A percentile compares a stretch with the other conserved stretches of the same genome.
These are phyloP conservation scores for Cryptococcus jaspeensis DNA, from an alignment of 1,284 basidiomycete species.

Conservation along the genomic window DNA sequence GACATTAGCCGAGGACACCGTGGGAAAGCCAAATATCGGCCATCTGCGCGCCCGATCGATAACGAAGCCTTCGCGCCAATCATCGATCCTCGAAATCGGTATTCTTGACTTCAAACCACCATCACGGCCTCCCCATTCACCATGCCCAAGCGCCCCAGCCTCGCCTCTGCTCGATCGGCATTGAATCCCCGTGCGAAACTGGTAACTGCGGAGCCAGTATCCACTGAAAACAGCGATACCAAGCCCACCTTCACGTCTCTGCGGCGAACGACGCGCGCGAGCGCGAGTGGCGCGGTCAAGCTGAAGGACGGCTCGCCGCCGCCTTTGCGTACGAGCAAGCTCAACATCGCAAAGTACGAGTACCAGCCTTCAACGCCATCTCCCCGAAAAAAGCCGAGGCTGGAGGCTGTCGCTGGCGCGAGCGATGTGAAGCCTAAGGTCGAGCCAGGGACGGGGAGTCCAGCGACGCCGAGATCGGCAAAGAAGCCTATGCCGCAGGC, in stretches of 20 bases:
- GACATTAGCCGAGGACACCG: not conserved
- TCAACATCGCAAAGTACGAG: constrained; percentile 23
- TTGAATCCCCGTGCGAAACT: not conserved
- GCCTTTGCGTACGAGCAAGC: not conserved
- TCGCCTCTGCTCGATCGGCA: constrained; percentile 1
- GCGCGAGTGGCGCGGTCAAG: not conserved
- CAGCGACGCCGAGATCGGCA: constrained; percentile 21
- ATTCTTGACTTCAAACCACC: not conserved
- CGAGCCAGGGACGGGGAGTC: not conserved
- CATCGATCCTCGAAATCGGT: not conserved
- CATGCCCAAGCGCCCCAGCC: not conserved
- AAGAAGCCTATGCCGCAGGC: constrained; percentile 55
- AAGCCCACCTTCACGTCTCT: constrained; percentile 16
- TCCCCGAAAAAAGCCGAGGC: constrained; percentile 10
- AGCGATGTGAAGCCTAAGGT: not conserved
- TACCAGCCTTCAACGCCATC: constrained; percentile 19
- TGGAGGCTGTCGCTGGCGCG: not conserved
- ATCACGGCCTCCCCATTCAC: not conserved
- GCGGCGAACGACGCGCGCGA: constrained; percentile 24
- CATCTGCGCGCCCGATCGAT: not conserved
- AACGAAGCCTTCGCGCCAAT: not conserved
- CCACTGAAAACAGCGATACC: not conserved
- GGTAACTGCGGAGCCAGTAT: not conserved
- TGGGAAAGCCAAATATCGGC: not conserved
- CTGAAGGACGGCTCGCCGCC: not conserved